These are phyloP conservation scores for Phytophthora meadii DNA, from an alignment of 352 stramenopile genomes.

Conservation along the genomic window DNA sequence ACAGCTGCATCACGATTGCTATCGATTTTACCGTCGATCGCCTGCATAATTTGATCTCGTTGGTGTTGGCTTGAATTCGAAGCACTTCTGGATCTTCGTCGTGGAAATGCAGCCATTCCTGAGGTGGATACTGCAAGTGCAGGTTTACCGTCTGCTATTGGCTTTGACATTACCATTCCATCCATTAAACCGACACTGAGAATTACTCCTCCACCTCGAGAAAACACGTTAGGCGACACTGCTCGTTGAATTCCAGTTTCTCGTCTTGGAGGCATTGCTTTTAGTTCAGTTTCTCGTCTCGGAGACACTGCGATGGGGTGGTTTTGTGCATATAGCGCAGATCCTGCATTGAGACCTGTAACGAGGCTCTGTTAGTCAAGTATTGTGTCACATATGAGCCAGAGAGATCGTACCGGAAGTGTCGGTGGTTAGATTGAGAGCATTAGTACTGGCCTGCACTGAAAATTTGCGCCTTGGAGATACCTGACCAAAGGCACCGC, in stretches of 20 bases:
- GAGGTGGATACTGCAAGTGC: constrained; percentile 8
- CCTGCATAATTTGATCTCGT: constrained; percentile 25
- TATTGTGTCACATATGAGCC: background rate
- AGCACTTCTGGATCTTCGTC: constrained; percentile 30
- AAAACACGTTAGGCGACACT: constrained; percentile 18
- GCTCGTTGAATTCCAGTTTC: constrained; percentile 11
- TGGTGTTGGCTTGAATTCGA: constrained; percentile 28
- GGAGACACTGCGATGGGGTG: constrained; percentile 3
- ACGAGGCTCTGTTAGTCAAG: background rate
- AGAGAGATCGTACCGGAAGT: constrained; percentile 9
- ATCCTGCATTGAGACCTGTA: background rate
- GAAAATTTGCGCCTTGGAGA: constrained; percentile 30
- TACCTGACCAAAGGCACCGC: constrained; percentile 11
- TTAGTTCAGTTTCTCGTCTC: constrained; percentile 16
- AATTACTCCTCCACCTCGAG: constrained; percentile 28
- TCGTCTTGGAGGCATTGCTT: constrained; percentile 17
- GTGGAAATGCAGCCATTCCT: constrained; percentile 19
- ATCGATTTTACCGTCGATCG: constrained; percentile 18
- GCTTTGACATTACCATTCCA: constrained; percentile 20
- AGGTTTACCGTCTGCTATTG: constrained; percentile 18
- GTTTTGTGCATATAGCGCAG: background rate
- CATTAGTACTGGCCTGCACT: constrained; percentile 17
- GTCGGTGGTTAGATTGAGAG: constrained; percentile 12
- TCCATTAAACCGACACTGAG: constrained; percentile 38
- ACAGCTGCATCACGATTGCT: constrained; percentile 9